A percentile compares a stretch with the other conserved stretches of the same genome.
Conservation (phyloP, 1,284 basidiomycete genomes). For the Bondarzewia mesenterica region DNA sequence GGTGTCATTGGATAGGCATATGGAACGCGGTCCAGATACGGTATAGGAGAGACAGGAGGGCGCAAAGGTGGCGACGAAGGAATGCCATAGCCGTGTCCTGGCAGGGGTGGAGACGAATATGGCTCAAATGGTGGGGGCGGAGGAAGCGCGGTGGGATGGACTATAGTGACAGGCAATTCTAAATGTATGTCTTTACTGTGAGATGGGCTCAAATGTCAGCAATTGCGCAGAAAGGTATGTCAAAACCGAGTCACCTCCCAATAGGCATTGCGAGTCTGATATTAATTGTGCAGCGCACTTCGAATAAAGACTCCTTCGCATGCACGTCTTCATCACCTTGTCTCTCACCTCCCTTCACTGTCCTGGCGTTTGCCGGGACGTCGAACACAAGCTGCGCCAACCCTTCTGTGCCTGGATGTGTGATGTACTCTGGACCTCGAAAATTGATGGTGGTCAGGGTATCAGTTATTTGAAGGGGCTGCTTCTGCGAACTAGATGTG, state of each 20-base stretch:
- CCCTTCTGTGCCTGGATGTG: conserved; percentile 64
- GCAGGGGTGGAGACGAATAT: conserved; percentile 12
- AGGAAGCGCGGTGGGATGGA: conserved; percentile 51
- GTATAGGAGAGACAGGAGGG: conserved; percentile 18
- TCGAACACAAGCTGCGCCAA: conserved; percentile 70
- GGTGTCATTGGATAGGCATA: conserved; percentile 26
- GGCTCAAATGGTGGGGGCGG: conserved; percentile 22
- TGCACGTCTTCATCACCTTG: conserved; percentile 24
- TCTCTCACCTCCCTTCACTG: conserved; percentile 46
- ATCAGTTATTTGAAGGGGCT: conserved; percentile 54
- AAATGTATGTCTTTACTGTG: conserved; percentile 61
- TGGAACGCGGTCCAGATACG: conserved; percentile 16
- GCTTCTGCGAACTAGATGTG: conserved; percentile 29
- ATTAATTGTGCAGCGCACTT: conserved; percentile 47
- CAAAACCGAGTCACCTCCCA: conserved; percentile 40
- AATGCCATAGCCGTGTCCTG: not conserved
- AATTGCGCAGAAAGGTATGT: not conserved
- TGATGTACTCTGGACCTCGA: conserved; percentile 61
- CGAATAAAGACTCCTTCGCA: conserved; percentile 45
- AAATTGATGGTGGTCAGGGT: conserved; percentile 61
- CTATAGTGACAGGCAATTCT: conserved; percentile 53
- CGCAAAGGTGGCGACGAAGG: conserved; percentile 8
- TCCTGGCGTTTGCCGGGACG: conserved; percentile 53
- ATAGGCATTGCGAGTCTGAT: conserved; percentile 56
- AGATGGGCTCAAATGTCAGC: not conserved